phyloP scores from a whole-genome alignment of 2,329 filamentous ascomycete species.

The Cercospora nicotianae region DNA sequence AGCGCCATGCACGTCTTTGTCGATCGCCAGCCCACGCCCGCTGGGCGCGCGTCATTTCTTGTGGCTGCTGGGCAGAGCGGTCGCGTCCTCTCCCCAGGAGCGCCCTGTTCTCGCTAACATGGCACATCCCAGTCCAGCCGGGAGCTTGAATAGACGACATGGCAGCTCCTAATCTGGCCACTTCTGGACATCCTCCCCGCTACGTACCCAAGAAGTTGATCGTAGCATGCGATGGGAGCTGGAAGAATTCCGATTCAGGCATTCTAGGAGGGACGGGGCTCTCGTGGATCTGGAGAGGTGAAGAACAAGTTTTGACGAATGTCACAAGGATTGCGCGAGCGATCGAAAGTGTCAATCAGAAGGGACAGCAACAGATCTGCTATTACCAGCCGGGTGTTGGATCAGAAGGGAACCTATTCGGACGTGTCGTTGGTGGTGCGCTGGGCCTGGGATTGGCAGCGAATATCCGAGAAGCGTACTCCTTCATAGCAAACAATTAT shows the following conservation, averaged over 20 bases:
- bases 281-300: conserved; percentile 19
- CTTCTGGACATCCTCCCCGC: background rate
- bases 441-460: conserved; percentile 38
- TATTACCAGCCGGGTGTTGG: conserved; percentile 42
- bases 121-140: background rate
- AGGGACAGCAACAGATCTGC: conserved; percentile 39
- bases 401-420: conserved; percentile 35
- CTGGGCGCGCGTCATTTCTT: conserved; percentile 4
- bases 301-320: conserved; percentile 36
- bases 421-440: conserved; percentile 36
- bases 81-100: background rate
- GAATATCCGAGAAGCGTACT: conserved; percentile 62
- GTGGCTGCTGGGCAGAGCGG: background rate
- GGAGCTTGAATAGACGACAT: background rate
- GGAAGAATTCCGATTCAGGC: conserved; percentile 32
- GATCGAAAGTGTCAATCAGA: conserved; percentile 34
- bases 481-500: conserved; percentile 63
- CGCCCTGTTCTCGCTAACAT: background rate
- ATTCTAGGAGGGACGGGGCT: conserved; percentile 26
- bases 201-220: conserved; percentile 28
- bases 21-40: background rate
- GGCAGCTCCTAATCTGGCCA: background rate
- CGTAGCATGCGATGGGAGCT: conserved; percentile 33
- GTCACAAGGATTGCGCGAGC: conserved; percentile 40
- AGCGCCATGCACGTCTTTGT: background rate